Evolutionary conservation across 2,329 filamentous ascomycete species (phyloP).

Genomic region (Phoma sp.): DNA sequence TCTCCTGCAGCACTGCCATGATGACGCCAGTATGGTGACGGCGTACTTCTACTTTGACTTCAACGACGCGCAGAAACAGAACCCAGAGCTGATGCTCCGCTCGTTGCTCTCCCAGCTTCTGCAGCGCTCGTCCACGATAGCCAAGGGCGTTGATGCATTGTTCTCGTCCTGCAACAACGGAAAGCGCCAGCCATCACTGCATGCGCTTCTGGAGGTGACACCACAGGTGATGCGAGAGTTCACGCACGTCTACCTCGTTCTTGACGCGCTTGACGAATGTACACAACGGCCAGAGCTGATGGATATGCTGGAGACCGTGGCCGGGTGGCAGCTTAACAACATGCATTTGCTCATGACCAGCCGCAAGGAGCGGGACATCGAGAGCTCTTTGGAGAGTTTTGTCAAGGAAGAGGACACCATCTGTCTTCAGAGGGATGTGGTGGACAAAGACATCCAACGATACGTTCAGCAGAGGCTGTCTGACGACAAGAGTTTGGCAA

Average conservation of each 20-base stretch:
- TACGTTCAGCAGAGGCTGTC: slow-evolving; percentile 45
- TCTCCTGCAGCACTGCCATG: slow-evolving; percentile 23
- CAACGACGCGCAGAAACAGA: slow-evolving; percentile 48
- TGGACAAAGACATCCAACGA: slow-evolving; percentile 39
- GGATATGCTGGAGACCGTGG: slow-evolving; percentile 25
- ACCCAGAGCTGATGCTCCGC: slow-evolving; percentile 44
- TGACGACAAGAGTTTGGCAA: slow-evolving; percentile 33
- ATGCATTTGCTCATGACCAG: slow-evolving; percentile 35
- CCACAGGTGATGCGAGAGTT: slow-evolving; percentile 32
- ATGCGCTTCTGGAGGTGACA: slow-evolving; percentile 30
- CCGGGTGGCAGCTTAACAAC: slow-evolving; percentile 28
- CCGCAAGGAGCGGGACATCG: too few species aligned
- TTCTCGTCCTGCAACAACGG: slow-evolving; percentile 35
- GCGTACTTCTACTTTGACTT: slow-evolving; percentile 47
- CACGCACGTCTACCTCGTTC: slow-evolving; percentile 22
- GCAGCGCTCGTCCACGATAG: slow-evolving; percentile 20
- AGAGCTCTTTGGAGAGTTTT: slow-evolving; percentile 19
- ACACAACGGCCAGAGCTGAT: slow-evolving; percentile 35
- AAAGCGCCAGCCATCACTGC: slow-evolving; percentile 27
- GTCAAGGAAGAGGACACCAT: slow-evolving; percentile 22
- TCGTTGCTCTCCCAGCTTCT: slow-evolving; percentile 50
- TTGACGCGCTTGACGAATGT: too few species aligned
- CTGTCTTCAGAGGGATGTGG: slow-evolving; percentile 29
- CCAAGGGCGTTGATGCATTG: slow-evolving; percentile 29
- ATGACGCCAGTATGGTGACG: slow-evolving; percentile 13